These are phyloP conservation scores for Candida maris DNA, from an alignment of 805 yeast species.

Conservation along the genomic window DNA sequence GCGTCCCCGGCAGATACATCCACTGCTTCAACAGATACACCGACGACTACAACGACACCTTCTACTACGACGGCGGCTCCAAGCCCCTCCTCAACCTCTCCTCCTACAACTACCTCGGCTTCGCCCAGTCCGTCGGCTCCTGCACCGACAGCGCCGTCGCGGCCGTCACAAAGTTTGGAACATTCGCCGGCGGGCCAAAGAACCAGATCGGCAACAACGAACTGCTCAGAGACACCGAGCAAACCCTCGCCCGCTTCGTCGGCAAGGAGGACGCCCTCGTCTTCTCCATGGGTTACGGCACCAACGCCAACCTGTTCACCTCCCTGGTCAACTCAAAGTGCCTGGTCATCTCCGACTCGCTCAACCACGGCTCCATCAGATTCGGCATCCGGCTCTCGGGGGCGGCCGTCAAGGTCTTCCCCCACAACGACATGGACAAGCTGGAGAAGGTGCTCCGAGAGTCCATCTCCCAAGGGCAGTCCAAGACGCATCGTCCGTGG, in stretches of 20 bases:
- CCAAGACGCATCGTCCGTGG: slow-evolving; percentile 96
- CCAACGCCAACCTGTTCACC: slow-evolving; percentile 84
- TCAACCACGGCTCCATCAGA: slow-evolving; percentile 94
- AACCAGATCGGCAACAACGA: slow-evolving; percentile 70
- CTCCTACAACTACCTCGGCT: slow-evolving; percentile 92
- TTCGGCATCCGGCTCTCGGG: slow-evolving; percentile 92
- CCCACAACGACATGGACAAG: slow-evolving; percentile 83
- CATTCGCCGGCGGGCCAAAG: slow-evolving; percentile 77
- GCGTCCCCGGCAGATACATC: slow-evolving; percentile 93
- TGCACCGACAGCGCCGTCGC: slow-evolving; percentile 79
- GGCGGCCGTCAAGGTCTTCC: slow-evolving; percentile 86
- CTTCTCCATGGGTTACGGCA: slow-evolving; percentile 93
- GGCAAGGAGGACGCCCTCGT: slow-evolving; percentile 87
- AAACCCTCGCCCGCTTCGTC: slow-evolving; percentile 73
- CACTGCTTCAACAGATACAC: slow-evolving; percentile 75
- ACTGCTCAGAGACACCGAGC: slow-evolving; percentile 71
- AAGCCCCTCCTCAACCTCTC: slow-evolving; percentile 80
- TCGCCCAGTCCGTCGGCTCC: slow-evolving; percentile 90
- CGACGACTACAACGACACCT: slow-evolving; percentile 59
- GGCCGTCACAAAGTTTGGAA: slow-evolving; percentile 64
- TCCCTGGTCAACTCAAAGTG: slow-evolving; percentile 83
- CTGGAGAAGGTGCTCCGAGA: slow-evolving; percentile 77
- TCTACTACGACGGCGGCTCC: slow-evolving; percentile 71
- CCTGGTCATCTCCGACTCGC: slow-evolving; percentile 87
- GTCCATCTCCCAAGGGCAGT: slow-evolving; percentile 90